Evolutionary conservation across 495 filamentous ascomycete genomes (phyloP).

Genomic region (Bathelium albidoporum): DNA sequence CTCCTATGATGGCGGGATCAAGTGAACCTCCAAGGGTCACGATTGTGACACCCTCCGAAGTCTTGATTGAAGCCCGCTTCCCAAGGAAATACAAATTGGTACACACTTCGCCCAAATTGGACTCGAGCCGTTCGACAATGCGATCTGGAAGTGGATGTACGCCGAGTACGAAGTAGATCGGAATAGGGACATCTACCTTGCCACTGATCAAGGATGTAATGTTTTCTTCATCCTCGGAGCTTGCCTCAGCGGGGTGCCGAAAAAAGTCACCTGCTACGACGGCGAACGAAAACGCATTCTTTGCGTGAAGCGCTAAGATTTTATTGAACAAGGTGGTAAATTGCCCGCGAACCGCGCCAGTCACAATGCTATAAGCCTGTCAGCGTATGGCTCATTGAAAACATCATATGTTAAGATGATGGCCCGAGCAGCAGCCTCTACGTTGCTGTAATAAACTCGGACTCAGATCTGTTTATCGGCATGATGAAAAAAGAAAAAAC

Average conservation of each 20-base stretch:
- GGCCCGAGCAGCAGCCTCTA: no score
- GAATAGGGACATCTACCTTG: constrained; percentile 58
- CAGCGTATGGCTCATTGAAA: neutral
- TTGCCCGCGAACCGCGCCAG: constrained; percentile 69
- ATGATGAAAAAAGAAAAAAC: no score
- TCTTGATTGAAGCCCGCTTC: constrained; percentile 75
- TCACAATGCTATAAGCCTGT: constrained; percentile 51
- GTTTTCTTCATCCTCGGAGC: constrained; percentile 43
- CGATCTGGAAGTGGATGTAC: constrained; percentile 52
- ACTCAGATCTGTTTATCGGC: no score
- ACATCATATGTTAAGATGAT: neutral
- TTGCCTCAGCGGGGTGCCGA: constrained; percentile 16
- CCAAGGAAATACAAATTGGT: constrained; percentile 80
- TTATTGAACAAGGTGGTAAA: constrained; percentile 66
- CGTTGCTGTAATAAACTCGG: no score
- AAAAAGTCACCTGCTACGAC: constrained; percentile 82
- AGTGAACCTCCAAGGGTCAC: constrained; percentile 66
- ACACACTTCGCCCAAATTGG: constrained; percentile 68
- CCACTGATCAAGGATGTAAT: constrained; percentile 58
- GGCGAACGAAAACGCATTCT: constrained; percentile 77
- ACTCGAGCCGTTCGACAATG: constrained; percentile 61
- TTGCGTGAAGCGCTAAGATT: constrained; percentile 62
- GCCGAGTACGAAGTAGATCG: constrained; percentile 81
- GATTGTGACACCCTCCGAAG: constrained; percentile 78
- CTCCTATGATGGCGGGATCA: constrained; percentile 41